Base-by-base conservation (phyloP, 129 eudicot species). In the Escallonia rubra region DNA sequence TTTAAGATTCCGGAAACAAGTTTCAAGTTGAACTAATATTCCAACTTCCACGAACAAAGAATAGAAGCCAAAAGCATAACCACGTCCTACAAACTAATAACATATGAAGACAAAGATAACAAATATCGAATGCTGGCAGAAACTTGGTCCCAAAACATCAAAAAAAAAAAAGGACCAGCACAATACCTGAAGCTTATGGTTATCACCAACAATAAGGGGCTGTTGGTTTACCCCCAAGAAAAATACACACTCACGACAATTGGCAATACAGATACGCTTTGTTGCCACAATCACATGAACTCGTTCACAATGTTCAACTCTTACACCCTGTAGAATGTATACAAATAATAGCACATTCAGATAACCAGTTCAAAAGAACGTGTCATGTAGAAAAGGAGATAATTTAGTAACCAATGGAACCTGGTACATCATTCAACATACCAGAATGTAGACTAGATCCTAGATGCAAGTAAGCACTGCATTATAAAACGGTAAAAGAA, bases 251-350 rank as follows among this genome's bases (percentile, higher is more conserved):
- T 93, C 99, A 13, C 99, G 99, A 74, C 99, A 93, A 74, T 93
- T 93, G 59, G 95, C 96, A 69, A 93, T 89, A 68, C 96, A 86
- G 67, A 89, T 87, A 42, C 99, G 89, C 58, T 84, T 93, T 59
- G 99, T 87, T 8, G 96, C 96, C 51, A 78, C 70, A 73, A 93
- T 93, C 63, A 93, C 80, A 77, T 93, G 99, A 80, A 93, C 96
- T 73, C 99, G 85, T 78, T 93, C 99, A 75, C 99, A 93, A 64
- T 93, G 99, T 77, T 93, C 96, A 64, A 93, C 69, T 89, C 99
- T 84, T 70, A 93, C 87, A 72, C 96, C 99, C 99, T 93, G 83
- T 67, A 74, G 67, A 46, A 64, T 57, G 61, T 59, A 75, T 3
- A 49, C 57, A 47, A 48, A 48, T 10, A 13, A 66, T 7, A 6